Conservation (phyloP, 2,329 filamentous ascomycete species). For the Cyphellophora attinorum region DNA sequence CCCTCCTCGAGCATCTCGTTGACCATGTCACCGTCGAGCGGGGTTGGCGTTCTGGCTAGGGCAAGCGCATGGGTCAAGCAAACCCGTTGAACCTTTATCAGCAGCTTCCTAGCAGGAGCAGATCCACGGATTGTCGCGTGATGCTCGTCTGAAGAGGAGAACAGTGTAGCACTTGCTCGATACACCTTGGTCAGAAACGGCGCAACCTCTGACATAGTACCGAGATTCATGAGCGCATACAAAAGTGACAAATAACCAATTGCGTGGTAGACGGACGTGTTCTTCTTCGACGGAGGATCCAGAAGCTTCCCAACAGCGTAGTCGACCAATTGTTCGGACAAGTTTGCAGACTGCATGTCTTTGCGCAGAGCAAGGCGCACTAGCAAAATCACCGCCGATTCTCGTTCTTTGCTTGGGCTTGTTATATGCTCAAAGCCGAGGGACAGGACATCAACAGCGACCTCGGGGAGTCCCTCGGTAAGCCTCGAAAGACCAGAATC, state of each 20-base stretch:
- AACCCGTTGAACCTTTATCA: constrained; percentile 76
- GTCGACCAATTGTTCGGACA: constrained; percentile 57
- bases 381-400: constrained; percentile 74
- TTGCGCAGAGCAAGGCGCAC: constrained; percentile 72
- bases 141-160: constrained; percentile 39
- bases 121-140: constrained; percentile 49
- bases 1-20: constrained; percentile 62
- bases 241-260: constrained; percentile 74
- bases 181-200: constrained; percentile 59
- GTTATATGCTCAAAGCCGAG: constrained; percentile 63
- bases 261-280: constrained; percentile 58
- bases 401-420: constrained; percentile 74
- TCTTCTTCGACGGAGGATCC: constrained; percentile 28
- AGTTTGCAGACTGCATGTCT: constrained; percentile 73
- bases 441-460: constrained; percentile 61
- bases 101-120: constrained; percentile 68
- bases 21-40: constrained; percentile 12
- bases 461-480: constrained; percentile 55
- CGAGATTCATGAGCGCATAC: constrained; percentile 61
- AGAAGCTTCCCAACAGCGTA: constrained; percentile 61
- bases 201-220: constrained; percentile 66
- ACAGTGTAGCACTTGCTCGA: constrained; percentile 50
- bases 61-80: constrained; percentile 57
- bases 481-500: constrained; percentile 19
- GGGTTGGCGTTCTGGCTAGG: constrained; percentile 34